A percentile compares a stretch with the other conserved stretches of the same genome.
Evolutionary conservation across 1,284 basidiomycete species (phyloP).

Genomic region (Rhodotorula sp.): DNA sequence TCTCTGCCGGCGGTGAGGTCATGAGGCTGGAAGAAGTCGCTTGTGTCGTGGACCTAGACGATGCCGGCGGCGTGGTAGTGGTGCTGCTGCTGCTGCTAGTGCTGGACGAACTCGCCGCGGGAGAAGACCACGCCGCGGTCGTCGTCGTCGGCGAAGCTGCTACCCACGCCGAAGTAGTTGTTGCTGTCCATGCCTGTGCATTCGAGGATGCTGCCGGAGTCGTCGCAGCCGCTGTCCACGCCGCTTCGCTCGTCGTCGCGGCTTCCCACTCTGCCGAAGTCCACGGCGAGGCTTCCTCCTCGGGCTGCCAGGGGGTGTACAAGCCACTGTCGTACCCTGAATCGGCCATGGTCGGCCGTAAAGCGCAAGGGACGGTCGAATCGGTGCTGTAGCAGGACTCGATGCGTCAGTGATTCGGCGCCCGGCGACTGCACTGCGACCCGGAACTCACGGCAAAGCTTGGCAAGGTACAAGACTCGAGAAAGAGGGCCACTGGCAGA

Average conservation of each 20-base stretch:
- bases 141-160: not conserved
- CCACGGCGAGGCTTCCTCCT: not conserved
- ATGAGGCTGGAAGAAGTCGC: not conserved
- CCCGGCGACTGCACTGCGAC: no score
- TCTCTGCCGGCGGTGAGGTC: not conserved
- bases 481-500: no score
- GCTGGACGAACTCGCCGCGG: not conserved
- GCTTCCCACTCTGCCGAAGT: not conserved
- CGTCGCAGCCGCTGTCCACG: not conserved
- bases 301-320: slow-evolving; percentile 25
- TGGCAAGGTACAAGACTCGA: no score
- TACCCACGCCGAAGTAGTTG: not conserved
- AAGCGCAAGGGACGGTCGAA: not conserved
- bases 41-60: not conserved
- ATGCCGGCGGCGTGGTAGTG: slow-evolving; percentile 1
- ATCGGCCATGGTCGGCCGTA: not conserved
- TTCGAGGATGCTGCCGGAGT: not conserved
- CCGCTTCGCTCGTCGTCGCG: not conserved
- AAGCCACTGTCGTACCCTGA: slow-evolving; percentile 29
- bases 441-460: not conserved
- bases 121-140: not conserved
- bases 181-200: not conserved
- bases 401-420: not conserved
- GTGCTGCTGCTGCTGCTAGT: not conserved
- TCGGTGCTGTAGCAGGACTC: not conserved